Conservation (phyloP, 257 asterid genomes). For the Buddleja alternifolia region DNA sequence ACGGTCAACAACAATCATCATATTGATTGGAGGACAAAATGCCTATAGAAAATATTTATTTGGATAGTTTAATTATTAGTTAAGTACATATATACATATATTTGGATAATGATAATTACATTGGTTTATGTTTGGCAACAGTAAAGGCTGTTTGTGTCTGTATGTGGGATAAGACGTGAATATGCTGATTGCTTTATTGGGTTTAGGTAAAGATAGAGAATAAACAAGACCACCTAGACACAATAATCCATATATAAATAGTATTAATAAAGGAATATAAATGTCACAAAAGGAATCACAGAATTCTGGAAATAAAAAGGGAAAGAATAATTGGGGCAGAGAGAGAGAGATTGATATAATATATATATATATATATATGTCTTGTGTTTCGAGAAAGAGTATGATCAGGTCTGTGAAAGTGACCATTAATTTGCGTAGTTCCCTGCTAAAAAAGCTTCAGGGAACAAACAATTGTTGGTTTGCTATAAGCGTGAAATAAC, state of each 20-base stretch:
- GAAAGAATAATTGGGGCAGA: constrained; percentile 31
- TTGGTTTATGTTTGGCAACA: constrained; percentile 36
- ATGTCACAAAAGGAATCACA: constrained; percentile 33
- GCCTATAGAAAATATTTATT: not conserved
- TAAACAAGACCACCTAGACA: constrained; percentile 19
- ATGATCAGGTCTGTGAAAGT: constrained; percentile 1
- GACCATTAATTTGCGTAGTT: not conserved
- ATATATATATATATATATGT: not conserved
- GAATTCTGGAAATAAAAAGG: constrained; percentile 15
- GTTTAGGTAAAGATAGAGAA: constrained; percentile 40
- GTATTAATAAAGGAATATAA: constrained; percentile 6
- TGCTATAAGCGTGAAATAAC: too few relatives aligned
- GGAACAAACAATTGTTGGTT: constrained; percentile 14
- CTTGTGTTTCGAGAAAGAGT: constrained; percentile 5
- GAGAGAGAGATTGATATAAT: constrained; percentile 2
- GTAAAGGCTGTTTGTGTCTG: constrained; percentile 51
- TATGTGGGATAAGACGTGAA: constrained; percentile 41
- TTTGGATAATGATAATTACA: not conserved
- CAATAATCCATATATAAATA: not conserved
- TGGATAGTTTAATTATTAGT: not conserved
- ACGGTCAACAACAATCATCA: not conserved
- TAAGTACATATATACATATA: not conserved
- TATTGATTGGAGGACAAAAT: not conserved
- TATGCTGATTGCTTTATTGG: constrained; percentile 49
- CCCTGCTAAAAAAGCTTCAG: constrained; percentile 4